phyloP scores from a whole-genome alignment of 768 basidiomycete species.

The Nidularia pulvinata region DNA sequence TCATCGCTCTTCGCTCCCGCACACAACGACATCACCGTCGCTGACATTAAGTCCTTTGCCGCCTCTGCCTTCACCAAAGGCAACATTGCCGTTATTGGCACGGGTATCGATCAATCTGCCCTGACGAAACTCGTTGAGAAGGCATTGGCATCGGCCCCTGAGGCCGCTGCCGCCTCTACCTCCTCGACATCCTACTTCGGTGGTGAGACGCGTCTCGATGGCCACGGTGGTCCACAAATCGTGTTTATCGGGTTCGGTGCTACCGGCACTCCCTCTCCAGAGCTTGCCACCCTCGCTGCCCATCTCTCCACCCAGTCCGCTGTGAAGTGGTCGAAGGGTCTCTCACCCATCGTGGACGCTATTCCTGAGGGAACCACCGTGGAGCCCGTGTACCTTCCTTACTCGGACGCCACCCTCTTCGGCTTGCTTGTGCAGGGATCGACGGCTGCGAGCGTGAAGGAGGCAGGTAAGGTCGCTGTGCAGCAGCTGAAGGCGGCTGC shows the following conservation, averaged over 20 bases:
- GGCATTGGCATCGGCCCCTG: constrained; percentile 49
- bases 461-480: constrained; percentile 70
- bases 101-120: constrained; percentile 74
- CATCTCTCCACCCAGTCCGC: constrained; percentile 78
- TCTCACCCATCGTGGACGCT: constrained; percentile 64
- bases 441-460: constrained; percentile 60
- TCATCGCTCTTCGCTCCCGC: constrained; percentile 85
- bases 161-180: constrained; percentile 31
- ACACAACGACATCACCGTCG: constrained; percentile 59
- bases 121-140: constrained; percentile 75
- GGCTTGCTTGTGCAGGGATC: constrained; percentile 79
- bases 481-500: constrained; percentile 66
- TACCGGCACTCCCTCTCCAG: constrained; percentile 62
- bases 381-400: constrained; percentile 78
- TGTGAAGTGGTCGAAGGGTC: constrained; percentile 85
- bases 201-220: constrained; percentile 80
- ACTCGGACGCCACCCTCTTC: constrained; percentile 90
- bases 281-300: constrained; percentile 77
- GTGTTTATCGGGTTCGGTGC: constrained; percentile 89
- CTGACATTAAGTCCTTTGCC: constrained; percentile 77
- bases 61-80: constrained; percentile 69
- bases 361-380: constrained; percentile 64
- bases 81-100: constrained; percentile 86
- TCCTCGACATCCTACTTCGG: constrained; percentile 61
- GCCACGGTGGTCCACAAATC: constrained; percentile 64